Evolutionary conservation across 257 asterid genomes (phyloP), one percentile per base, ranked within the genome.

Genomic region (Salvia hispanica): DNA sequence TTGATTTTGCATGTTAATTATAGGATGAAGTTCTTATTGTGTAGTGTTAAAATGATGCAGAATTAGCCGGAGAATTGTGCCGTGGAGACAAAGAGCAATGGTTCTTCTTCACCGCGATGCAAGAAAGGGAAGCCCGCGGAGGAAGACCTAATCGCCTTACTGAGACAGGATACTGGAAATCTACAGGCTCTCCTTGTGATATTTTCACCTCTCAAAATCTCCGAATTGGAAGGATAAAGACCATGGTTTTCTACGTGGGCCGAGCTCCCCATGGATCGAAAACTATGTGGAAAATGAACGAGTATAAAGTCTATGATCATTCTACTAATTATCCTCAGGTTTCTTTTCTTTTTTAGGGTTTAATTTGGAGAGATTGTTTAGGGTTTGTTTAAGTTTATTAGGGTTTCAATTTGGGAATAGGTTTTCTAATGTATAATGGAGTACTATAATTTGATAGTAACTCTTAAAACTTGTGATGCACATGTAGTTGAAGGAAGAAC

Each of bases 81-180:
- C 81, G 60, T 39, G 73, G 54, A 3, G 84, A 84, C n/a, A 14
- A 56, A 0, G 92, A 88, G 63, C 85, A 88, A 54, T 88, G 95
- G 95, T 88, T 88, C 53, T 88, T 85, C 85, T 85, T 88, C 82
- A 67, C 79, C 3, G 87, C 82, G 0, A 71, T 74, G 74, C 87
- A 83, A 73, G 90, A 85, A 45, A 83, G 81, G 72, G 92, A 85
- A 66, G 84, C 78, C 0, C 83, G 76, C 0, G 95, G 95, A 37
- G 90, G 92, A 28, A 62, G 85, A 28, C 82, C 86, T 0, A 85
- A 81, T 18, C 71, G 95, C 63, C 84, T 80, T 0, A 85, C 95
- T 2, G 21, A 67, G 65, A 43, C 4, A 1, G 63, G 63, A 3
- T 58, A 58, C 46, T 58, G 63, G 46, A 57, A 58, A 36, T 45